Percentiles rank a stretch among this genome's conserved stretches.
Conservation (phyloP, 2,329 filamentous ascomycete genomes). For the Aspergillus ibericus region DNA sequence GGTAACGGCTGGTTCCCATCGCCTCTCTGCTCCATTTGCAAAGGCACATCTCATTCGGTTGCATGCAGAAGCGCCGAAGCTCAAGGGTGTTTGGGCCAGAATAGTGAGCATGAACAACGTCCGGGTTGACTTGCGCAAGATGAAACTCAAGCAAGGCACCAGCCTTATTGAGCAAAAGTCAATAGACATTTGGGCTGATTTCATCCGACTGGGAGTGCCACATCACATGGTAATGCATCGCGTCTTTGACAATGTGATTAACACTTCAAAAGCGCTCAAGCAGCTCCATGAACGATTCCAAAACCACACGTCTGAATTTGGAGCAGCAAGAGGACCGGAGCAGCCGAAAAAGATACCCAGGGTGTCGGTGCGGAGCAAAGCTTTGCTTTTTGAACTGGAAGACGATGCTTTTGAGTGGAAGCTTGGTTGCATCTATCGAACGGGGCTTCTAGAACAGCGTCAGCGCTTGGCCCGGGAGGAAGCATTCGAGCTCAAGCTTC, state of each 20-base stretch:
- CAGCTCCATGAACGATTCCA: slow-evolving; percentile 93
- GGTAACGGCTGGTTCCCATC: slow-evolving; percentile 77
- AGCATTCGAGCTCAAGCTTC: slow-evolving; percentile 83
- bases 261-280: slow-evolving; percentile 79
- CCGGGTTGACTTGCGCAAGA: slow-evolving; percentile 76
- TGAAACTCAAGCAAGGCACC: slow-evolving; percentile 66
- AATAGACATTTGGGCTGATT: slow-evolving; percentile 80
- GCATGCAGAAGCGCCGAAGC: slow-evolving; percentile 81
- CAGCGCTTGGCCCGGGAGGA: slow-evolving; percentile 88
- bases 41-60: slow-evolving; percentile 76
- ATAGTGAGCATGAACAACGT: slow-evolving; percentile 80
- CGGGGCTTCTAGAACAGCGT: slow-evolving; percentile 83
- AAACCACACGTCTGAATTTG: slow-evolving; percentile 83
- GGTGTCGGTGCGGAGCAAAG: slow-evolving; percentile 76
- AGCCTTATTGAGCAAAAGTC: slow-evolving; percentile 71
- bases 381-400: slow-evolving; percentile 86
- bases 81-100: slow-evolving; percentile 81
- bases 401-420: slow-evolving; percentile 98
- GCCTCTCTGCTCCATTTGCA: slow-evolving; percentile 83
- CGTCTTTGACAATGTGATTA: slow-evolving; percentile 91
- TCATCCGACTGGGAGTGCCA: slow-evolving; percentile 82
- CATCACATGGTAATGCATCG: slow-evolving; percentile 87
- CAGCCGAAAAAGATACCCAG: slow-evolving; percentile 83
- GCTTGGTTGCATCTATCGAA: slow-evolving; percentile 86
- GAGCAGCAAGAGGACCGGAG: slow-evolving; percentile 81